Base-by-base conservation (phyloP, 768 basidiomycete genomes). In the Favolaschia claudopus region DNA sequence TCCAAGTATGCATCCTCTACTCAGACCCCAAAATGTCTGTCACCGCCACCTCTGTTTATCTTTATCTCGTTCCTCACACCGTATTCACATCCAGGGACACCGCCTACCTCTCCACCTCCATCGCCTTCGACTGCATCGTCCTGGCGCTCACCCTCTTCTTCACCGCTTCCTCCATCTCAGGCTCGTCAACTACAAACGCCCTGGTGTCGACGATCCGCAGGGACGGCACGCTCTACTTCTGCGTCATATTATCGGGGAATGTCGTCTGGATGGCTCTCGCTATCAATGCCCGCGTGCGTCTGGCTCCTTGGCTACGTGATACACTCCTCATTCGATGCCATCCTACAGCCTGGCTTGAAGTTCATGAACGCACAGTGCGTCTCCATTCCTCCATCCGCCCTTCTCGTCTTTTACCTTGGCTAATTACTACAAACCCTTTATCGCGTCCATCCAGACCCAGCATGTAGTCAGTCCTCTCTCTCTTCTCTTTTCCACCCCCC, bases 331-430 rank as follows among this genome's bases (percentile, higher is more conserved):
- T 32, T 59, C 9, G 32, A 5, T 14, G 4, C 44, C 25, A 19
- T 27, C 28, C 14, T 24, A 2, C 50, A 72, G 69, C 67, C 64
- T 24, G 69, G 69, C 4, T 55, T 72, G 33, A 71, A 71, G 38
- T 56, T 71, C 19, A 66, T 71, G 61, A 72, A 72, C 47, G 67
- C 70, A 14, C 71, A 72, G 69, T 71, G 40, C 50, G 70, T 67
- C 10, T 39, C 24, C 3, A 7, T n/a, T 29, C 24, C 24, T 24
- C 42, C 28, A 7, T 31, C 5, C 14, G 15, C 24, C n/a, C 19
- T 24, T 28, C 13, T 36, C 32, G 32, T 34, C 19, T 25, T 33
- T 7, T 28, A 24, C 7, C 15, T 2, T 45, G n/a, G n/a, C n/a
- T n/a, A n/a, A n/a, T n/a, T n/a, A n/a, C n/a, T n/a, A n/a, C n/a